Conservation (phyloP, 441 rosid species). For the Populus hybrid region DNA sequence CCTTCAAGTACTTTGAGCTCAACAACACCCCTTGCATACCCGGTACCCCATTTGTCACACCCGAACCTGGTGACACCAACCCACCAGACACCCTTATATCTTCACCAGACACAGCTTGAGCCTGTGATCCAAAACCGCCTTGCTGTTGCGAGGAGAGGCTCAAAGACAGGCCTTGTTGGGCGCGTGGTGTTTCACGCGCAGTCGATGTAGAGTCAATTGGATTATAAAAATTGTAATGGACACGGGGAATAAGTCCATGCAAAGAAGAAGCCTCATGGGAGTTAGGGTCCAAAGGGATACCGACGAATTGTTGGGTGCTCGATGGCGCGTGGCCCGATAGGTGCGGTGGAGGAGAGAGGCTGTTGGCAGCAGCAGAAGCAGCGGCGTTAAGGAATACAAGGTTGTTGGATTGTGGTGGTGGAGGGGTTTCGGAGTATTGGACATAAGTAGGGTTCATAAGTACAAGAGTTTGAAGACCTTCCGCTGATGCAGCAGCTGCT, state of each 20-base stretch:
- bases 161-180: slow-evolving; percentile 77
- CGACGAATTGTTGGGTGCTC: slow-evolving; percentile 69
- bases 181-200: slow-evolving; percentile 71
- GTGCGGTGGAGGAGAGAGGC: slow-evolving; percentile 24
- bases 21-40: slow-evolving; percentile 59
- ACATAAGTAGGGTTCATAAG: slow-evolving; percentile 94
- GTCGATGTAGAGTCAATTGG: slow-evolving; percentile 41
- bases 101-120: slow-evolving; percentile 41
- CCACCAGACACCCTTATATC: slow-evolving; percentile 55
- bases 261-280: slow-evolving; percentile 52
- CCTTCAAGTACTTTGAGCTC: slow-evolving; percentile 90
- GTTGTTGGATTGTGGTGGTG: slow-evolving; percentile 39
- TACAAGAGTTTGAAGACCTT: slow-evolving; percentile 85
- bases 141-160: slow-evolving; percentile 87
- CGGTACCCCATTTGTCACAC: slow-evolving; percentile 64
- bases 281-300: slow-evolving; percentile 67
- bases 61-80: slow-evolving; percentile 67
- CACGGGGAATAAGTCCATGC: slow-evolving; percentile 71
- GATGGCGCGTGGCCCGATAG: slow-evolving; percentile 47
- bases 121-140: slow-evolving; percentile 47
- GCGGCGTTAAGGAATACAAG: slow-evolving; percentile 64
- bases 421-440: slow-evolving; percentile 54
- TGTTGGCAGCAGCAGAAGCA: slow-evolving; percentile 39
- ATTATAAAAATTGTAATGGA: slow-evolving; percentile 71
- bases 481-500: slow-evolving; percentile 28